phyloP scores from a whole-genome alignment of 345 rosid species.

The Salix udensis region DNA sequence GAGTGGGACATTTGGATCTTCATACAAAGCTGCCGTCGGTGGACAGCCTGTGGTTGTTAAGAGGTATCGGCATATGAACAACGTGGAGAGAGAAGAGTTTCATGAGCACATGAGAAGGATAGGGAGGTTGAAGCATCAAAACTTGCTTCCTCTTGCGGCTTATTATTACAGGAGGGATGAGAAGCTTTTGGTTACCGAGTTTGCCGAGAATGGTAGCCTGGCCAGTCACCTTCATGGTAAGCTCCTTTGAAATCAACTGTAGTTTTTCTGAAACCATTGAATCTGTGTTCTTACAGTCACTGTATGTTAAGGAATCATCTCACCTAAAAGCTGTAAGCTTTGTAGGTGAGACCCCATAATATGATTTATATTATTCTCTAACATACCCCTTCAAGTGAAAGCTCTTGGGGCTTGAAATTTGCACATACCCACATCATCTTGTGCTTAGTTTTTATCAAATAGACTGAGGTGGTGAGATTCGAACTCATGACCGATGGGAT shows the following conservation, averaged over 20 bases:
- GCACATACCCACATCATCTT: no score
- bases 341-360: no score
- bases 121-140: conserved; percentile 58
- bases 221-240: conserved; percentile 70
- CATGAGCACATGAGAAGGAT: conserved; percentile 62
- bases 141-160: conserved; percentile 50
- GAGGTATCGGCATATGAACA: conserved; percentile 75
- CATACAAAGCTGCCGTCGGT: conserved; percentile 52
- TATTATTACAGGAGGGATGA: conserved; percentile 72
- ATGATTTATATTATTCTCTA: no score
- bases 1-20: conserved; percentile 76
- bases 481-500: no score
- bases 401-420: no score
- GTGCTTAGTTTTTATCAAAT: no score
- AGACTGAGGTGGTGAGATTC: no score
- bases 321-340: no score
- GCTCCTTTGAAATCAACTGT: neutral
- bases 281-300: no score
- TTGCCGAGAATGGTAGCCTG: conserved; percentile 52
- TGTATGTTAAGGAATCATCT: no score
- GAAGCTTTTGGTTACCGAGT: conserved; percentile 60
- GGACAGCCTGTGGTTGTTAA: conserved; percentile 58
- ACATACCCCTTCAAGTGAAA: no score
- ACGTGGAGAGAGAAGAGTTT: conserved; percentile 61
- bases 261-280: neutral